A percentile compares a stretch with the other conserved stretches of the same genome.
phyloP scores from a whole-genome alignment of 202 grass and related monocot genomes.

The Panicum virgatum region DNA sequence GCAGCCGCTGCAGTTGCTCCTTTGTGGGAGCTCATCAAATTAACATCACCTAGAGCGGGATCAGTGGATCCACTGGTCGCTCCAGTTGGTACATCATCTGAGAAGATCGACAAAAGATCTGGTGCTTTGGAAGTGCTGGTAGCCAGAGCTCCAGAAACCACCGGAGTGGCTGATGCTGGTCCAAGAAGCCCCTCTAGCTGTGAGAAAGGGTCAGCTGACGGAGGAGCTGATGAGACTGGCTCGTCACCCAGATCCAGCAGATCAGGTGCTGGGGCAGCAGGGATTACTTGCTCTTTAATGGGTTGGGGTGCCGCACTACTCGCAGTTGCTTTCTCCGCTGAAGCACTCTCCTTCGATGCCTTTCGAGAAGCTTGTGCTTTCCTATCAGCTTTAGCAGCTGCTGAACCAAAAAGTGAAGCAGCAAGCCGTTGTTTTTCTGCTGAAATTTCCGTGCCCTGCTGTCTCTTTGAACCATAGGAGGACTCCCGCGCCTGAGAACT shows the following conservation, averaged over 20 bases:
- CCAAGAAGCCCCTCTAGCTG: slow-evolving; percentile 86
- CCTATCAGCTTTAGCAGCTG: slow-evolving; percentile 62
- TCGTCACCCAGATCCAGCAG: slow-evolving; percentile 87
- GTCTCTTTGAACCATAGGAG: slow-evolving; percentile 60
- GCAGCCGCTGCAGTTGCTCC: slow-evolving; percentile 29
- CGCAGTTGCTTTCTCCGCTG: slow-evolving; percentile 41
- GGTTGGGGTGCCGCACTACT: slow-evolving; percentile 42
- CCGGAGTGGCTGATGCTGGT: slow-evolving; percentile 36
- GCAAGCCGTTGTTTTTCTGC: slow-evolving; percentile 90
- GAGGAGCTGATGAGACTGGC: slow-evolving; percentile 42
- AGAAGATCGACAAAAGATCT: slow-evolving; percentile 77
- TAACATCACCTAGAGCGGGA: slow-evolving; percentile 23
- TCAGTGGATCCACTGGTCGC: slow-evolving; percentile 32
- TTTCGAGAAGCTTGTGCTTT: slow-evolving; percentile 53
- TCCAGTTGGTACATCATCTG: slow-evolving; percentile 46
- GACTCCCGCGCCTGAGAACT: slow-evolving; percentile 59
- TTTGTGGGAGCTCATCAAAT: slow-evolving; percentile 33
- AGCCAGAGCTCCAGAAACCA: slow-evolving; percentile 32
- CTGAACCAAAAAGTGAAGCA: slow-evolving; percentile 87
- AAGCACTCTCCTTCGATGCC: slow-evolving; percentile 50
- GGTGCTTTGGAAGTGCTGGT: slow-evolving; percentile 48
- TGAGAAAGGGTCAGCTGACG: slow-evolving; percentile 73
- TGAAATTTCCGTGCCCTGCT: slow-evolving; percentile 69
- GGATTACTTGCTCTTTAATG: slow-evolving; percentile 61
- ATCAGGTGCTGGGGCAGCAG: slow-evolving; percentile 72